phyloP scores from a whole-genome alignment of 768 basidiomycete genomes.

The Kwoniella bestiolae region DNA sequence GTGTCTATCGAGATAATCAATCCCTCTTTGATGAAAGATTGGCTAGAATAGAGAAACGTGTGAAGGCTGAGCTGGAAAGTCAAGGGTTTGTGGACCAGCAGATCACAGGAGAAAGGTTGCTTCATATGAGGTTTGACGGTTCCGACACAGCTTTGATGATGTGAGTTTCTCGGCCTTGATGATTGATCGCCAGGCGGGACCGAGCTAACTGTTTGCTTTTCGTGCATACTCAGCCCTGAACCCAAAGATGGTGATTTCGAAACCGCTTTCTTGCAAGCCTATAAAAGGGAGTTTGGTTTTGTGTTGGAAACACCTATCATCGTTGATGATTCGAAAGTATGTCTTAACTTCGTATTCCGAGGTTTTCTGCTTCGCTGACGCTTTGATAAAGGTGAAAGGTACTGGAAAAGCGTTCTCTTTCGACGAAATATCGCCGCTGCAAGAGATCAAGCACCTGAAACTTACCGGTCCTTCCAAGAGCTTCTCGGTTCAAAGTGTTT shows the following conservation, averaged over 20 bases:
- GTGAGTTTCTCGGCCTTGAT: too few species aligned
- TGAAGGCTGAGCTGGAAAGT: conserved; percentile 22
- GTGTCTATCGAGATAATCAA: conserved; percentile 64
- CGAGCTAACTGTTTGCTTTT: too few species aligned
- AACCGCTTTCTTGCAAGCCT: conserved; percentile 59
- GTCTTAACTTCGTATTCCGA: too few species aligned
- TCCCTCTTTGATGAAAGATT: conserved; percentile 68
- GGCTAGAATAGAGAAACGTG: conserved; percentile 23
- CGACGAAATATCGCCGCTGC: too few species aligned
- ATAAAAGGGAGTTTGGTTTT: conserved; percentile 59
- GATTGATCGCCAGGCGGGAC: too few species aligned
- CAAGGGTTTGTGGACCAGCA: conserved; percentile 36
- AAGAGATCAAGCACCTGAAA: too few species aligned
- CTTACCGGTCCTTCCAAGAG: too few species aligned
- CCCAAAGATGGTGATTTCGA: conserved; percentile 69
- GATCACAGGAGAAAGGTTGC: conserved; percentile 31
- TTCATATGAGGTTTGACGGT: conserved; percentile 45
- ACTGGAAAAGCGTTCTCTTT: too few species aligned
- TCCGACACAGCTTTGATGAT: conserved; percentile 88
- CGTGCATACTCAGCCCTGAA: too few species aligned
- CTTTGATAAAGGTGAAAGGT: too few species aligned
- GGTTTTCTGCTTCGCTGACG: too few species aligned
- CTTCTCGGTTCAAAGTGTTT: too few species aligned
- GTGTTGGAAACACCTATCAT: conserved; percentile 57
- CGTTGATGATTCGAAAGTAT: conserved; percentile 45